These are phyloP conservation scores for Jacaranda copaia DNA, from an alignment of 257 asterid genomes.

Conservation along the genomic window DNA sequence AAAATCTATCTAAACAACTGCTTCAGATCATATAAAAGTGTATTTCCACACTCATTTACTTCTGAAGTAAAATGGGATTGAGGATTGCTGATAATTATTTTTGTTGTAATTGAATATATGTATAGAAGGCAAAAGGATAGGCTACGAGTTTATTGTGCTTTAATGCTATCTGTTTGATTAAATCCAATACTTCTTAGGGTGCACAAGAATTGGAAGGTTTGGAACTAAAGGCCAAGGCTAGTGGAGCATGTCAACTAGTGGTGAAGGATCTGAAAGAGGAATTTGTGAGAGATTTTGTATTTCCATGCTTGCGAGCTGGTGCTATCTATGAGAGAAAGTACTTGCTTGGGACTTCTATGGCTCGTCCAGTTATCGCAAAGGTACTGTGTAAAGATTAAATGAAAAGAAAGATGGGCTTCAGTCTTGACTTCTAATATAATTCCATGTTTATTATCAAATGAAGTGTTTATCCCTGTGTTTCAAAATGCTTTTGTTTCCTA, in stretches of 20 bases:
- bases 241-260: conserved; percentile 95
- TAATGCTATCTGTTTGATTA: conserved; percentile 24
- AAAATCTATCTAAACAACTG: conserved; percentile 22
- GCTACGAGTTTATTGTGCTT: background rate
- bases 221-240: conserved; percentile 93
- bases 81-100: background rate
- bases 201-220: conserved; percentile 91
- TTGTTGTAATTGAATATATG: conserved; percentile 12
- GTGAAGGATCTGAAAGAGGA: conserved; percentile 97
- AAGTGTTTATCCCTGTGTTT: conserved; percentile 5
- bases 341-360: conserved; percentile 97
- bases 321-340: conserved; percentile 94
- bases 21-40: background rate
- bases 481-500: conserved; percentile 19
- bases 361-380: conserved; percentile 98
- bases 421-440: conserved; percentile 6
- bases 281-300: conserved; percentile 86
- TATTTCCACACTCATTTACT: background rate
- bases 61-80: background rate
- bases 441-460: background rate
- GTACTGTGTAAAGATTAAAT: conserved; percentile 38
- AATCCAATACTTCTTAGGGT: conserved; percentile 57
- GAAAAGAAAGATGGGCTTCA: background rate
- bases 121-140: conserved; percentile 15
- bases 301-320: conserved; percentile 96